Conservation (phyloP, 176 grass and related monocot genomes). For the Carex cristatella region DNA sequence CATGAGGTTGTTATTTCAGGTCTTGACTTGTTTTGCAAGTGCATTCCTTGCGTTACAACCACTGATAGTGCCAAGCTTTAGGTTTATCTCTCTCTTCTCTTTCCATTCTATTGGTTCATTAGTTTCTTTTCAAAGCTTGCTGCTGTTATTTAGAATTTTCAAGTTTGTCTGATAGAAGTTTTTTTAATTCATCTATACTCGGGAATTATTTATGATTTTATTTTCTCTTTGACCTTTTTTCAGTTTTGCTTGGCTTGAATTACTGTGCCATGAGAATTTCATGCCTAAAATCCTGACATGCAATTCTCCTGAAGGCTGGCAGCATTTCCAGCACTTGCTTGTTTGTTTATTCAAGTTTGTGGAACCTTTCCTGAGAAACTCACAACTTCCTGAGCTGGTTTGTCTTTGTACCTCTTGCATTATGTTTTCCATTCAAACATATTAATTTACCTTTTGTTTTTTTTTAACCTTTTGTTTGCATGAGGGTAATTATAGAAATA, state of each 20-base stretch:
- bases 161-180: neutral
- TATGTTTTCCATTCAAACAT: neutral
- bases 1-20: slow-evolving; percentile 18
- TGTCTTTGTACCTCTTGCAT: slow-evolving; percentile 18
- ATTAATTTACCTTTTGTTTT: neutral
- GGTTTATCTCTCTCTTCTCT: slow-evolving; percentile 20
- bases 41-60: slow-evolving; percentile 45
- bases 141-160: slow-evolving; percentile 18
- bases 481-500: neutral
- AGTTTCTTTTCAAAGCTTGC: neutral
- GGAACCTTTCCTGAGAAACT: slow-evolving; percentile 89
- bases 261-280: slow-evolving; percentile 92
- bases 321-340: slow-evolving; percentile 80
- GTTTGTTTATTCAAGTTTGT: slow-evolving; percentile 97
- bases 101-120: neutral
- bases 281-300: slow-evolving; percentile 80
- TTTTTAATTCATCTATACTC: neutral
- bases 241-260: slow-evolving; percentile 97
- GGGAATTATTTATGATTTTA: neutral
- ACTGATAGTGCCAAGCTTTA: slow-evolving; percentile 42
- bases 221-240: neutral
- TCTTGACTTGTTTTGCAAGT: slow-evolving; percentile 50
- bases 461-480: neutral
- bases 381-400: slow-evolving; percentile 72
- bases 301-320: slow-evolving; percentile 88